A percentile compares a stretch with the other conserved stretches of the same genome.
These are phyloP conservation scores for Solanum raphanifolium DNA, from an alignment of 257 asterid species.

Conservation along the genomic window DNA sequence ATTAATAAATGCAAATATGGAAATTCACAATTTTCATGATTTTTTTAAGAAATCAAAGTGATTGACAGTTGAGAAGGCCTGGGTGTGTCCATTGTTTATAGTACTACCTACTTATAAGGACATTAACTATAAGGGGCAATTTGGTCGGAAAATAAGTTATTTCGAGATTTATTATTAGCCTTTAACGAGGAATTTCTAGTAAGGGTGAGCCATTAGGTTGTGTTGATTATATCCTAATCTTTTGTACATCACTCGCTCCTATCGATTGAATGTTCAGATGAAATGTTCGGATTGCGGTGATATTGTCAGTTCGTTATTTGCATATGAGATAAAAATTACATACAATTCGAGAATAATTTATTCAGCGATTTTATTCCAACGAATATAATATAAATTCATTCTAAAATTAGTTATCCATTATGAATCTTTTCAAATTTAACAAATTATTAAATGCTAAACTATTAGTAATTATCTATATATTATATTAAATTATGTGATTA, in stretches of 20 bases:
- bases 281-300: no score
- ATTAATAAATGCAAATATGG: background rate
- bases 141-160: background rate
- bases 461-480: background rate
- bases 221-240: background rate
- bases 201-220: background rate
- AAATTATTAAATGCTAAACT: background rate
- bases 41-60: background rate
- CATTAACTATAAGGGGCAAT: no score
- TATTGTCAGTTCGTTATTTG: no score
- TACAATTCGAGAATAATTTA: no score
- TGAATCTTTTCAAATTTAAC: background rate
- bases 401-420: background rate
- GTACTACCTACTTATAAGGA: background rate
- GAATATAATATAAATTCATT: no score
- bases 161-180: no score
- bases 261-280: background rate
- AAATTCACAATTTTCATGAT: background rate
- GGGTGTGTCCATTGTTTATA: background rate
- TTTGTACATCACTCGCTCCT: no score
- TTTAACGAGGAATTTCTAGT: background rate
- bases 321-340: background rate
- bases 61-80: background rate
- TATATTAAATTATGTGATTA: background rate
- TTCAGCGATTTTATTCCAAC: no score